These are phyloP conservation scores for Camelina hispida DNA, from an alignment of 345 rosid genomes.

Conservation along the genomic window DNA sequence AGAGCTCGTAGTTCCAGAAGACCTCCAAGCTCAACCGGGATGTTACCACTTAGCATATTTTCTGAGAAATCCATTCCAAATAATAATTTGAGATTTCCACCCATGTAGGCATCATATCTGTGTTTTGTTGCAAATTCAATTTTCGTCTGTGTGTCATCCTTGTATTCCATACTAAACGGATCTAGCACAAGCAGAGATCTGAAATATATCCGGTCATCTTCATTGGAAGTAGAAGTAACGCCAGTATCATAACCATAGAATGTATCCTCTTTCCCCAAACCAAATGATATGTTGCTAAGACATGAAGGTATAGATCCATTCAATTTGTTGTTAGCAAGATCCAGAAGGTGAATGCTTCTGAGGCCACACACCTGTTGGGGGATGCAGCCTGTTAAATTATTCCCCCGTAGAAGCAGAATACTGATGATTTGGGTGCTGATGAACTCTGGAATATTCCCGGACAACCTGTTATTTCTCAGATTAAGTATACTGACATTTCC, in stretches of 20 bases:
- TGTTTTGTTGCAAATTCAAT: slow-evolving; percentile 21
- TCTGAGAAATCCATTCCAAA: slow-evolving; percentile 47
- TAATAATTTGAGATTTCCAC: slow-evolving; percentile 4
- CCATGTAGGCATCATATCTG: slow-evolving; percentile 7
- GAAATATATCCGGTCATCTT: too few species aligned
- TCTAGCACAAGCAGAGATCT: neutral
- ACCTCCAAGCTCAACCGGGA: slow-evolving; percentile 44
- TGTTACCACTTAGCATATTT: slow-evolving; percentile 42
- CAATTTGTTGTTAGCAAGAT: slow-evolving; percentile 18
- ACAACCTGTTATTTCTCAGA: slow-evolving; percentile 2
- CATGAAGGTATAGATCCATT: slow-evolving; percentile 26
- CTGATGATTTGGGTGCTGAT: neutral
- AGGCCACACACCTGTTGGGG: neutral
- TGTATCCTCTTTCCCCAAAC: neutral
- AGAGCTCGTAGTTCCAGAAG: slow-evolving; percentile 11
- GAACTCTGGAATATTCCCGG: slow-evolving; percentile 3
- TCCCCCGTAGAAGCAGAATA: slow-evolving; percentile 4
- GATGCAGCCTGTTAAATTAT: neutral
- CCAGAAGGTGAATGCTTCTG: neutral
- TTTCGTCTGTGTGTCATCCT: neutral
- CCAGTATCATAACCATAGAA: too few species aligned
- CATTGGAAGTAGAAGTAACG: too few species aligned
- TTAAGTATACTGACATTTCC: neutral
- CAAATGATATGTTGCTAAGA: neutral
- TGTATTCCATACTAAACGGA: neutral